Evolutionary conservation across 495 filamentous ascomycete species (phyloP), one percentile per base, ranked within the genome.

Genomic region (Tuber brumale): DNA sequence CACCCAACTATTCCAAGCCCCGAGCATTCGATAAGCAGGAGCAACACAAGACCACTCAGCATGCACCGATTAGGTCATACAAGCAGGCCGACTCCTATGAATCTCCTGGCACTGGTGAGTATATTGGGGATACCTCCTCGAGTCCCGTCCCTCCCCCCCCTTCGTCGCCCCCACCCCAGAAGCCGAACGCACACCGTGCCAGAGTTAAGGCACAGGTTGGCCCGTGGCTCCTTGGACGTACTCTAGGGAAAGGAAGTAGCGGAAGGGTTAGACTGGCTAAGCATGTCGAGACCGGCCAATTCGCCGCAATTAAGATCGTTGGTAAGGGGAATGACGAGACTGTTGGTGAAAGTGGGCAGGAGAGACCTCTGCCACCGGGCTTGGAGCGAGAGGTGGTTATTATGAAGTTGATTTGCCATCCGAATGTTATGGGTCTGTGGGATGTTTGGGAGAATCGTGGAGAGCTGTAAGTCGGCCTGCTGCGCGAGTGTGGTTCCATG

Each of bases 391-490:
- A 99, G 82, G 92, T 97, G 57, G 92, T 93, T 16, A 95, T 99
- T 76, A 95, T 98, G 90, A 98, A 96, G 83, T 87, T 98, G 57
- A 93, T 98, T 72, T 90, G 95, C 77, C 95, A 99, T 85, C 92
- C 90, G 0, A 93, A 98, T 83, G 92, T 99, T 72, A 93, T 97
- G 81, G 91, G 90, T 75, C 84, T 99, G 14, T 92, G 92, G 81
- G 96, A 98, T 84, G 92, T 98, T 23, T 99, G 95, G 95, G 96
- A 98, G 86, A 97, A 97, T 80, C 87, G 91, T 23, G 90, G 92
- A 70, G 93, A 98, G 83, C 89, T 99, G 94, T 99, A 86, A 85
- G 92, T 87, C 43, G 19, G 21, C 10, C 44, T 72, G 7, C 41
- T 48, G 72, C 43, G 31, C n/a, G 44, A 80, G 70, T 71, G 70